Base-by-base conservation (phyloP, 2,329 filamentous ascomycete genomes). In the Sclerotinia subarctica region DNA sequence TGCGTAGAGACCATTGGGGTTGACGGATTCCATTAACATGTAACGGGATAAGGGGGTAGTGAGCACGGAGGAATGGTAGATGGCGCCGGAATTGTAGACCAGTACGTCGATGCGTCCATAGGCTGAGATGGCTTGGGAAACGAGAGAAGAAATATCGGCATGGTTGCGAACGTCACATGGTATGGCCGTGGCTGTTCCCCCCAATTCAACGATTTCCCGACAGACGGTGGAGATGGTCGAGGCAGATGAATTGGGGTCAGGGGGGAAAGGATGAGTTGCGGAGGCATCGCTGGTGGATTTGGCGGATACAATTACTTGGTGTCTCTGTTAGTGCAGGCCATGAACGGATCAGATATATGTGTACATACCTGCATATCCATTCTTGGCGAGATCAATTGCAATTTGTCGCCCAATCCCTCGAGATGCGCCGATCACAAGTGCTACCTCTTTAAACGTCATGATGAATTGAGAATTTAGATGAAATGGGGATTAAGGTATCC, bases 201-300 rank as follows among this genome's bases (percentile, higher is more conserved):
- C 88, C 0, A 84, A 80, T 68, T 87, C 82, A 21, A 76, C 79
- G 72, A 95, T 94, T 76, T 95, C 92, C 54, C 87, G 86, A 69
- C 84, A 86, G 46, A 95, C 92, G 2, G 92, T 94, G 78, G 83
- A 91, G 80, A 94, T 92, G 44, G 92, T 95, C n/a, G 90, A 93
- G 54, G 85, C 77, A 0, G 82, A 77, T 1, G 90, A 93, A 78
- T 94, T 94, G n/a, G 91, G 91, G 74, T 93, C 83, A 1, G 92
- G 91, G 1, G 91, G 90, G 75, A 91, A 92, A 0, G 88, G 84
- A 0, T 74, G 74, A n/a, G 81, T 78, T 64, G 80, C 80, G 49
- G 79, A 80, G 4, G 88, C 85, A 73, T 91, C 84, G 60, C 88
- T 92, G 15, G 84, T 88, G 52, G 88, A 88, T 76, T 94, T 95